A percentile compares a stretch with the other conserved stretches of the same genome.
phyloP scores from a whole-genome alignment of 2,329 filamentous ascomycete genomes.

The Sordariomycetes sp. region DNA sequence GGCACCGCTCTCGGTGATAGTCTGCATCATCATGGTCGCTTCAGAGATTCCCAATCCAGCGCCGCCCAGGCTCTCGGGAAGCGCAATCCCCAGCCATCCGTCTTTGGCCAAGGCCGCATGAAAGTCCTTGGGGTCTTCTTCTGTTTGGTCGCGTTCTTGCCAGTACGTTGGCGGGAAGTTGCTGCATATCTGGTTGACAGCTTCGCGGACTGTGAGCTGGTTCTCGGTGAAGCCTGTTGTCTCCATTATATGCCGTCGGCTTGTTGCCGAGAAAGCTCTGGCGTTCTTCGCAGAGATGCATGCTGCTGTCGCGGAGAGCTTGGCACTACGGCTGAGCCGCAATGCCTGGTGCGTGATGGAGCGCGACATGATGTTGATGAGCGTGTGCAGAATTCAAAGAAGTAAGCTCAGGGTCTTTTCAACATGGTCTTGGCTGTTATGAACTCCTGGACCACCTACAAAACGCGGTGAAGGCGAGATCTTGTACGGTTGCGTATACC shows the following conservation, averaged over 20 bases:
- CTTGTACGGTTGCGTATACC: too few relatives aligned
- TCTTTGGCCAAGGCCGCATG: conserved; percentile 65
- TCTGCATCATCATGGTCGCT: conserved; percentile 82
- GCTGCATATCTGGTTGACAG: conserved; percentile 58
- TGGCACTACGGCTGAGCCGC: too few relatives aligned
- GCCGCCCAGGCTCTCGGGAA: conserved; percentile 67
- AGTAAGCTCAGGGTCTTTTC: too few relatives aligned
- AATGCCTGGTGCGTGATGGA: too few relatives aligned
- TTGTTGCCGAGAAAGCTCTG: conserved; percentile 30
- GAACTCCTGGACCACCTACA: too few relatives aligned
- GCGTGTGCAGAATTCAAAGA: too few relatives aligned
- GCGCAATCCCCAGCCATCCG: conserved; percentile 74
- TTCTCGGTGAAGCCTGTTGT: conserved; percentile 63
- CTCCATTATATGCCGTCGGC: conserved; percentile 50
- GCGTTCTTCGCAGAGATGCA: too few relatives aligned
- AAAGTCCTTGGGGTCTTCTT: conserved; percentile 65
- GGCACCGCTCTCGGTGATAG: conserved; percentile 68
- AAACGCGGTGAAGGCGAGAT: too few relatives aligned
- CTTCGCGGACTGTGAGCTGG: conserved; percentile 64
- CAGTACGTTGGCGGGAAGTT: conserved; percentile 69
- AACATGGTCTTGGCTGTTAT: too few relatives aligned
- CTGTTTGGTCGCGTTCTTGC: conserved; percentile 62
- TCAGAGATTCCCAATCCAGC: conserved; percentile 71
- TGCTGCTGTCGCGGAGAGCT: too few relatives aligned
- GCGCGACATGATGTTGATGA: too few relatives aligned